Evolutionary conservation across 257 asterid species (phyloP).

Genomic region (Paraleonurus japonicus): DNA sequence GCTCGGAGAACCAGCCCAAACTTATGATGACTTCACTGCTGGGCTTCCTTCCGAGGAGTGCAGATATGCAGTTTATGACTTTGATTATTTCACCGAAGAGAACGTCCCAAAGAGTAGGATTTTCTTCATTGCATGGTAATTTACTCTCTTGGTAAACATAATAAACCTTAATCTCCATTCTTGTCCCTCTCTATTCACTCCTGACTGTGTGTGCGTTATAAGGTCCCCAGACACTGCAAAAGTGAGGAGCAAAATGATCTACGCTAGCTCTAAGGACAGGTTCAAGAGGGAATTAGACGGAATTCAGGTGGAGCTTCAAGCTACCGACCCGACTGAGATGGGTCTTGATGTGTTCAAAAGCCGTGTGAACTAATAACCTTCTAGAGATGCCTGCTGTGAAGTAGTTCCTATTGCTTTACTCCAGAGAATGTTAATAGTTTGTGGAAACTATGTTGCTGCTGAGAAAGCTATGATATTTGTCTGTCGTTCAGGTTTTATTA

Average conservation of each 20-base stretch:
- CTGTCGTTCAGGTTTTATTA: conserved; percentile 22
- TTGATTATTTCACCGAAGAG: conserved; percentile 39
- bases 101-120: conserved; percentile 46
- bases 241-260: conserved; percentile 56
- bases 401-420: conserved; percentile 19
- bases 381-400: conserved; percentile 21
- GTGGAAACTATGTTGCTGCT: conserved; percentile 28
- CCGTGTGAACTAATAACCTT: conserved; percentile 31
- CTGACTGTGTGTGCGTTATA: neutral
- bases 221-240: conserved; percentile 53
- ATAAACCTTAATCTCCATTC: neutral
- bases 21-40: conserved; percentile 38
- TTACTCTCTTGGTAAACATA: neutral
- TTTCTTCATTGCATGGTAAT: conserved; percentile 48
- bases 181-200: neutral
- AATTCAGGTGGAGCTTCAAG: conserved; percentile 51
- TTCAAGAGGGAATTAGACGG: conserved; percentile 56
- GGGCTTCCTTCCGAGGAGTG: conserved; percentile 40
- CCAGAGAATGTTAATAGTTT: conserved; percentile 36
- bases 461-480: conserved; percentile 22
- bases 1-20: conserved; percentile 35
- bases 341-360: conserved; percentile 46
- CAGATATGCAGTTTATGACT: conserved; percentile 40
- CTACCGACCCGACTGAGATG: conserved; percentile 55
- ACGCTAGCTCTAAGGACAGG: conserved; percentile 52